Evolutionary conservation across 116 monocot genomes (phyloP), one percentile per base, ranked within the genome.

Genomic region (Zostera marina): DNA sequence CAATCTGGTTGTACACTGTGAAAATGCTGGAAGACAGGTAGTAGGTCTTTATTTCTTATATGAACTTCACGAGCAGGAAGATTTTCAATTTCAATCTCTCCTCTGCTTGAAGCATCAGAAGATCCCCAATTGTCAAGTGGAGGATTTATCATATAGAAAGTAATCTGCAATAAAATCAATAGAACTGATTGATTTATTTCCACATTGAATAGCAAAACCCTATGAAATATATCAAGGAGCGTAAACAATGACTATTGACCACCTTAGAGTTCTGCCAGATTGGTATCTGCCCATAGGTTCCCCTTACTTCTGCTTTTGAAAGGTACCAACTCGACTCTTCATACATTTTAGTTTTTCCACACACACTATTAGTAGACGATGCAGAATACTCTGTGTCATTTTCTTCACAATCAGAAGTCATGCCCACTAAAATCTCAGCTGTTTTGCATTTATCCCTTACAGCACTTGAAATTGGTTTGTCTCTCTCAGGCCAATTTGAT

Each of bases 181-280:
- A 67, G 3, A 16, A 56, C 7, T 14, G 9, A 11, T 61, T n/a
- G n/a, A n/a, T n/a, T n/a, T 17, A 63, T 11, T 56, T 26, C 22
- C 53, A 49, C 38, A 66, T 7, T 48, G 8, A n/a, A 46, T 25
- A n/a, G 17, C 20, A 45, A 24, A 61, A 12, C 12, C 7, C 7
- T 8, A 6, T n/a, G 19, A 48, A 19, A 1, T 47, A 19, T 39
- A 15, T 19, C 13, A 24, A 45, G 25, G 5, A 61, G 14, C 1
- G 26, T 26, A 4, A 26, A 26, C 26, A 26, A 26, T 26, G 16
- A 38, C 17, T 22, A 12, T 15, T 7, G 12, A 8, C 38, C 71
- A 90, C 90, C 78, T 83, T 81, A 25, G 90, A 75, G 61, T 86
- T 78, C 71, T 85, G 96, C 96, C 96, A 98, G 61, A 90, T 74